Evolutionary conservation across 1,139 yeast species (phyloP), one percentile per base, ranked within the genome.

Genomic region (Nakaseomyces uthaithaninus): DNA sequence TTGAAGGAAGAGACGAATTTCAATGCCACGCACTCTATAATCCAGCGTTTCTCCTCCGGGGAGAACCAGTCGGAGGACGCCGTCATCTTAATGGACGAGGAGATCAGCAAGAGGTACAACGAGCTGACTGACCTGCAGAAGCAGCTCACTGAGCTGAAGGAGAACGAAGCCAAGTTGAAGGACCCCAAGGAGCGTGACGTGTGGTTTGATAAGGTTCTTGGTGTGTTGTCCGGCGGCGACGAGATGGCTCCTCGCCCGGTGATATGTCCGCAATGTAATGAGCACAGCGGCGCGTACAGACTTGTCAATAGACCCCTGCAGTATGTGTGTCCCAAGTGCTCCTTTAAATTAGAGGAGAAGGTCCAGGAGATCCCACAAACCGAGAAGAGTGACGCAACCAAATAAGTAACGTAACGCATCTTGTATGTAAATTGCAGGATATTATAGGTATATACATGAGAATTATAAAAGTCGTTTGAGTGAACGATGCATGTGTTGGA

Each of bases 1-100:
- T 68, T 89, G 62, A 89, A 89, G 62, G 75, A 77, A 45, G 70
- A 75, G 51, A 84, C 95, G 17, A 83, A 84, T 52, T 91, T 78
- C 60, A 75, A 81, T 52, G 72, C 80, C 16, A 85, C 96, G 1
- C 78, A 76, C 58, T 78, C 83, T 12, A 67, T 89, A 42, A 65
- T 91, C 38, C 74, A 71, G 41, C 70, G 87, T 51, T 87, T 77
- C 53, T 77, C 76, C 2, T 65, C 67, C 37, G 75, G 69, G 4
- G 56, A 51, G 9, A 62, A 61, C 27, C 48, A 60, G 14, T 48
- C 57, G 25, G 67, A 60, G 15, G 65, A 62, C 46, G 58, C 57
- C 4, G 42, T 58, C 46, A 39, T 56, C 16, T 44, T 60, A 19
- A 44, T 66, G 37, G 68, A 66, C 40, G 64, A 64, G 19, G 68